phyloP scores from a whole-genome alignment of 495 filamentous ascomycete species.

The Achaetomiella virescens region DNA sequence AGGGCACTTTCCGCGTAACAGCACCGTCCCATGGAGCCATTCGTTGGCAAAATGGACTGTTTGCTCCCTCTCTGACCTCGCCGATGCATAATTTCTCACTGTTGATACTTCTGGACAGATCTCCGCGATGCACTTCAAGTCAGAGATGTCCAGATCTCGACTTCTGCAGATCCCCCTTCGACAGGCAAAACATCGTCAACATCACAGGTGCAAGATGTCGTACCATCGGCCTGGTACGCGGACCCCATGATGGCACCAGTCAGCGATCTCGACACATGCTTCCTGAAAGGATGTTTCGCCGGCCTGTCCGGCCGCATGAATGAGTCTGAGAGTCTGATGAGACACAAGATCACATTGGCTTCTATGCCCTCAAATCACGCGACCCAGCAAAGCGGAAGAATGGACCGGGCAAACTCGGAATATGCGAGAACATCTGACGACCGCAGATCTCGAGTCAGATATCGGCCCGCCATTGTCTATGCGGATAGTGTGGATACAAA shows the following conservation, averaged over 20 bases:
- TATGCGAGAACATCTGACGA: too few relatives aligned
- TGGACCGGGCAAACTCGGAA: too few relatives aligned
- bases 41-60: conserved; percentile 14
- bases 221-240: neutral
- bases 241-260: neutral
- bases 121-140: neutral
- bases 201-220: neutral
- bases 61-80: neutral
- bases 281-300: too few relatives aligned
- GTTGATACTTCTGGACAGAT: too few relatives aligned
- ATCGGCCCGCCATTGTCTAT: too few relatives aligned
- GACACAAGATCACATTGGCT: too few relatives aligned
- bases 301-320: too few relatives aligned
- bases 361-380: neutral
- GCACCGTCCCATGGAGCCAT: conserved; percentile 18
- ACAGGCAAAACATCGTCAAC: neutral
- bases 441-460: too few relatives aligned
- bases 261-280: too few relatives aligned
- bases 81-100: neutral
- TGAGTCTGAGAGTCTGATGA: too few relatives aligned
- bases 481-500: too few relatives aligned
- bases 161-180: conserved; percentile 6
- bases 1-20: neutral
- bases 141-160: neutral
- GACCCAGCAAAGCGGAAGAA: neutral